Conservation (phyloP, 345 rosid species). For the Alliaria petiolata region DNA sequence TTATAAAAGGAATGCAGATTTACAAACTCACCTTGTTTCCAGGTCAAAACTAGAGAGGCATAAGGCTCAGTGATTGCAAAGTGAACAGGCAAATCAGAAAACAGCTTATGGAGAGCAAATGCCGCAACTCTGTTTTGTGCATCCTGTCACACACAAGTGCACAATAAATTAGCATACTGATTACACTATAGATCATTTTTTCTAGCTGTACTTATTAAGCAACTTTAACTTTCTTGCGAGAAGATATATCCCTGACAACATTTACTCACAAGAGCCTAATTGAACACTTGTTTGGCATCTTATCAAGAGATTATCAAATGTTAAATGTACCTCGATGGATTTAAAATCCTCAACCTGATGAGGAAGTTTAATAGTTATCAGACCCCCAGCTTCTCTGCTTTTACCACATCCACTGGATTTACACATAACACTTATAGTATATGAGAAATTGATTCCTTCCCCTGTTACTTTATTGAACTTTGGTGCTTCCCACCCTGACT, state of each 20-base stretch:
- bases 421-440: slow-evolving; percentile 70
- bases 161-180: too few relatives aligned
- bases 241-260: background rate
- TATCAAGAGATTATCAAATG: background rate
- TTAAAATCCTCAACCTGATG: slow-evolving; percentile 45
- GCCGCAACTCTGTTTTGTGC: slow-evolving; percentile 86
- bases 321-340: slow-evolving; percentile 60
- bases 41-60: slow-evolving; percentile 60
- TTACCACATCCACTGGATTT: slow-evolving; percentile 86
- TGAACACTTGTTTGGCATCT: background rate
- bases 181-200: background rate
- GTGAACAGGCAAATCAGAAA: slow-evolving; percentile 77
- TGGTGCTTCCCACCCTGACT: slow-evolving; percentile 92
- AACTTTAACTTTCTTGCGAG: background rate
- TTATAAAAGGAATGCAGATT: background rate
- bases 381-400: slow-evolving; percentile 81
- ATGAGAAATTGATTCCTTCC: slow-evolving; percentile 44
- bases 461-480: slow-evolving; percentile 61
- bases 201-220: background rate
- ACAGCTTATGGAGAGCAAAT: slow-evolving; percentile 65
- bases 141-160: slow-evolving; percentile 50
- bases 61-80: slow-evolving; percentile 65
- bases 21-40: slow-evolving; percentile 66
- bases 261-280: background rate
- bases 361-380: slow-evolving; percentile 74